phyloP scores from a whole-genome alignment of 495 filamentous ascomycete species.

The Trichocladium uniseriatum region DNA sequence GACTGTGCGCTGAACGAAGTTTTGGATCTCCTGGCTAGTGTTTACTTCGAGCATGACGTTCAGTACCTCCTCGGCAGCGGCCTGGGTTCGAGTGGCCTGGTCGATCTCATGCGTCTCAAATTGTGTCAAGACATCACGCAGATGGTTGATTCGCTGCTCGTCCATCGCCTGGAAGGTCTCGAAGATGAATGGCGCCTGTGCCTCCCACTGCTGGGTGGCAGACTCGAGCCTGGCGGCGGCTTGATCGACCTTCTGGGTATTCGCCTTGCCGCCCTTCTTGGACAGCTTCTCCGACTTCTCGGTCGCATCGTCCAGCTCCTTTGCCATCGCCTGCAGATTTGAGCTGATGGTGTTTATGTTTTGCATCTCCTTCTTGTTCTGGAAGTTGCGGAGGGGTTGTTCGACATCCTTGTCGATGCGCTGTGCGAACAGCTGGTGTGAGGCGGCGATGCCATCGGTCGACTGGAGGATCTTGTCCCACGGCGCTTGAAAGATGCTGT shows the following conservation, averaged over 20 bases:
- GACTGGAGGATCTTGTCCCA: conserved; percentile 86
- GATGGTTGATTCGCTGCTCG: conserved; percentile 79
- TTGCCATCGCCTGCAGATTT: conserved; percentile 72
- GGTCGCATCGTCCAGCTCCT: conserved; percentile 72
- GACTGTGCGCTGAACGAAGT: conserved; percentile 52
- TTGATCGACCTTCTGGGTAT: conserved; percentile 66
- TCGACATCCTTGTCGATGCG: conserved; percentile 91
- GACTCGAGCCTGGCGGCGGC: conserved; percentile 67
- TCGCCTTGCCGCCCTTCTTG: conserved; percentile 70
- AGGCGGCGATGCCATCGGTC: conserved; percentile 68
- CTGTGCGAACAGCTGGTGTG: conserved; percentile 72
- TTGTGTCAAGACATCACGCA: conserved; percentile 88
- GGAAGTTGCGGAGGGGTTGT: conserved; percentile 62
- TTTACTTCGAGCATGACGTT: conserved; percentile 80
- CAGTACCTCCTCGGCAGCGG: conserved; percentile 70
- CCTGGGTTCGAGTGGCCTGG: conserved; percentile 66
- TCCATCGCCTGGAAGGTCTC: conserved; percentile 89
- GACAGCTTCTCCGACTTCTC: conserved; percentile 81
- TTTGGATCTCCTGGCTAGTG: conserved; percentile 82
- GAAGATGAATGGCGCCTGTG: conserved; percentile 90
- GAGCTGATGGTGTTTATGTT: conserved; percentile 73
- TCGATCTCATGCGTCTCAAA: conserved; percentile 89
- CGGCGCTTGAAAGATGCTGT: conserved; percentile 79
- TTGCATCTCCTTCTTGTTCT: conserved; percentile 69
- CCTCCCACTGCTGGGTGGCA: conserved; percentile 81